Conservation (phyloP, 495 filamentous ascomycete species). For the Xylaria scruposa region DNA sequence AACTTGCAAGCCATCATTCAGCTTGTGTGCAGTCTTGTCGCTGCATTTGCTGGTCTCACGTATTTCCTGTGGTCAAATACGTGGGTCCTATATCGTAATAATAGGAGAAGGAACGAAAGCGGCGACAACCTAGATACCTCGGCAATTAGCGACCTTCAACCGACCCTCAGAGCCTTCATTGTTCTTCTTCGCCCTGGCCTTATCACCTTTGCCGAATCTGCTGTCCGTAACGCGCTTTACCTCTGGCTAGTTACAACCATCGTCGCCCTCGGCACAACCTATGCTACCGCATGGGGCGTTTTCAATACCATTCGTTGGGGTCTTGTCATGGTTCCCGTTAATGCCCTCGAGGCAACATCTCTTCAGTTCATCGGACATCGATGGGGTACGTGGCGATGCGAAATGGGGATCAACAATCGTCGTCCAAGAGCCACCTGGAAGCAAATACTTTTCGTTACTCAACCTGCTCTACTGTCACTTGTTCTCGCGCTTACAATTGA, state of each 20-base stretch:
- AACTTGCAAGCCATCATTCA: conserved; percentile 69
- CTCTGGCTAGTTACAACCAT: conserved; percentile 75
- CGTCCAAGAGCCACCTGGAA: conserved; percentile 49
- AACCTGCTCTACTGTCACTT: conserved; percentile 62
- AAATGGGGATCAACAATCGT: conserved; percentile 43
- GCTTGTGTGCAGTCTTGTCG: conserved; percentile 64
- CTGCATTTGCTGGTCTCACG: conserved; percentile 61
- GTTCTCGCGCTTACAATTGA: conserved; percentile 62
- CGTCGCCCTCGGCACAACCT: conserved; percentile 64
- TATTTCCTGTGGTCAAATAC: conserved; percentile 62
- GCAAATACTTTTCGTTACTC: conserved; percentile 50
- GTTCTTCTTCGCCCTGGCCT: conserved; percentile 62
- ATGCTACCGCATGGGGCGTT: conserved; percentile 76
- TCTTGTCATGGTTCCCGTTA: conserved; percentile 76
- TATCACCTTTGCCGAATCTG: conserved; percentile 68
- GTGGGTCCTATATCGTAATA: not conserved
- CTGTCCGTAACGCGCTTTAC: conserved; percentile 72
- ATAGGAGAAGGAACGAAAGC: conserved; percentile 32
- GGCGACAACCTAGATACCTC: not conserved
- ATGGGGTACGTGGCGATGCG: conserved; percentile 66
- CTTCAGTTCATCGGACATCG: conserved; percentile 71
- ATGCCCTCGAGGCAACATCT: conserved; percentile 68
- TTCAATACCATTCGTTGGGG: conserved; percentile 85
- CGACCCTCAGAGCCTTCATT: conserved; percentile 52
- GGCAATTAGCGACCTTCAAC: conserved; percentile 29